A percentile compares a stretch with the other conserved stretches of the same genome.
phyloP scores from a whole-genome alignment of 768 basidiomycete species.

The Lentinula detonsa region DNA sequence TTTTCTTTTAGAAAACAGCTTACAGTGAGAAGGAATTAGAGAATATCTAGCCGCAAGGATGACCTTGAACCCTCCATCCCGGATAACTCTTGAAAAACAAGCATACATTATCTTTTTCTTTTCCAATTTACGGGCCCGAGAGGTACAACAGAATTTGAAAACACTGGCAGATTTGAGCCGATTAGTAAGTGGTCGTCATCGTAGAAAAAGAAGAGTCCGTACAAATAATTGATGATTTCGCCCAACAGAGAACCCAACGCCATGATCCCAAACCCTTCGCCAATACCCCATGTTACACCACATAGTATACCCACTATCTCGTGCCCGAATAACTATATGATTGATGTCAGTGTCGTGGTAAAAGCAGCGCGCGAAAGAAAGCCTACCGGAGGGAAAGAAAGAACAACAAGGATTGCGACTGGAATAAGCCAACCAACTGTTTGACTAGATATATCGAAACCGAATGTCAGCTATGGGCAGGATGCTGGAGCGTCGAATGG shows the following conservation, averaged over 20 bases:
- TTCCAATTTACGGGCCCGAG: slow-evolving; percentile 47
- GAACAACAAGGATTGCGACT: slow-evolving; percentile 51
- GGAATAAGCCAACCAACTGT: slow-evolving; percentile 44
- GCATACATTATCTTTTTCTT: slow-evolving; percentile 26
- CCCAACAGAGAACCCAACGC: slow-evolving; percentile 54
- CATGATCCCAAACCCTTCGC: slow-evolving; percentile 56
- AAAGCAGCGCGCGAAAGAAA: slow-evolving; percentile 14
- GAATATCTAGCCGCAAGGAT: slow-evolving; percentile 47
- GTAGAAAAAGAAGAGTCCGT: slow-evolving; percentile 14
- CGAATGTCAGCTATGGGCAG: background rate
- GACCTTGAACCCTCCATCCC: slow-evolving; percentile 60
- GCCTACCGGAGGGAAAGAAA: slow-evolving; percentile 32
- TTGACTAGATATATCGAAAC: slow-evolving; percentile 18
- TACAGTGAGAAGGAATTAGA: slow-evolving; percentile 20
- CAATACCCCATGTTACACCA: slow-evolving; percentile 40
- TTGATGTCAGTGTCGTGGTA: slow-evolving; percentile 54
- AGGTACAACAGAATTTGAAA: slow-evolving; percentile 50
- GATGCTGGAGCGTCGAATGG: slow-evolving; percentile 10
- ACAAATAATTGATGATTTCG: slow-evolving; percentile 63
- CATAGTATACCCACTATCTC: slow-evolving; percentile 38
- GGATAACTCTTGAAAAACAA: slow-evolving; percentile 37
- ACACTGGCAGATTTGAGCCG: slow-evolving; percentile 24
- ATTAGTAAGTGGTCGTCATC: background rate
- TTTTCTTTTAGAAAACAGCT: background rate
- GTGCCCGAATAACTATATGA: slow-evolving; percentile 45